Conservation (phyloP, 2,329 filamentous ascomycete species). For the Neonectria sp. region DNA sequence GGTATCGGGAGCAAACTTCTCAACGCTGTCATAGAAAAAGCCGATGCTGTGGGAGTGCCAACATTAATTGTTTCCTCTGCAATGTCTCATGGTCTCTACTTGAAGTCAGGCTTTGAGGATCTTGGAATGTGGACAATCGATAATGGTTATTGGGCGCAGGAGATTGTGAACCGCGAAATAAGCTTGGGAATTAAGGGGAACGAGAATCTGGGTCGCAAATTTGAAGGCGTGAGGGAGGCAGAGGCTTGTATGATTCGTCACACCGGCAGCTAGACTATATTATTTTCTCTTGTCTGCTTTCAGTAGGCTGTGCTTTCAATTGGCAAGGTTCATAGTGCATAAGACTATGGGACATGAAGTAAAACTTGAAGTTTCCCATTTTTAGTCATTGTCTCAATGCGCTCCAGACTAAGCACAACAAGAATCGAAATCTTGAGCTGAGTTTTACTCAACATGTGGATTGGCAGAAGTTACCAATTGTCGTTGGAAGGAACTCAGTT, state of each 20-base stretch:
- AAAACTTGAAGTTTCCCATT: too few species aligned
- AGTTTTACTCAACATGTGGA: too few species aligned
- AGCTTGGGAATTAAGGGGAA: conserved; percentile 20
- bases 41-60: conserved; percentile 31
- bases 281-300: too few species aligned
- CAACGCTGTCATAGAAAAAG: conserved; percentile 30
- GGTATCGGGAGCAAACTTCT: conserved; percentile 40
- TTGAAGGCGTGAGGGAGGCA: conserved; percentile 35
- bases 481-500: too few species aligned
- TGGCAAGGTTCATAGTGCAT: too few species aligned
- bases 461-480: too few species aligned
- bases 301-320: too few species aligned
- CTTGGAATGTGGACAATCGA: conserved; percentile 39
- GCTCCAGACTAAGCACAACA: too few species aligned
- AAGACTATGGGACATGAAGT: too few species aligned
- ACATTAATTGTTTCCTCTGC: conserved; percentile 37
- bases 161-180: conserved; percentile 29
- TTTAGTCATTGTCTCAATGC: too few species aligned
- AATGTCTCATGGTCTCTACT: conserved; percentile 37
- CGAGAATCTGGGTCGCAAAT: conserved; percentile 25
- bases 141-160: conserved; percentile 39
- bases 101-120: conserved; percentile 33
- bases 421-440: too few species aligned
- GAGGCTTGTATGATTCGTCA: conserved; percentile 45
- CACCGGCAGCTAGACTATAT: conserved; percentile 2